These are phyloP conservation scores for Neurospora sp. DNA, from an alignment of 2,329 filamentous ascomycete genomes.

Conservation along the genomic window DNA sequence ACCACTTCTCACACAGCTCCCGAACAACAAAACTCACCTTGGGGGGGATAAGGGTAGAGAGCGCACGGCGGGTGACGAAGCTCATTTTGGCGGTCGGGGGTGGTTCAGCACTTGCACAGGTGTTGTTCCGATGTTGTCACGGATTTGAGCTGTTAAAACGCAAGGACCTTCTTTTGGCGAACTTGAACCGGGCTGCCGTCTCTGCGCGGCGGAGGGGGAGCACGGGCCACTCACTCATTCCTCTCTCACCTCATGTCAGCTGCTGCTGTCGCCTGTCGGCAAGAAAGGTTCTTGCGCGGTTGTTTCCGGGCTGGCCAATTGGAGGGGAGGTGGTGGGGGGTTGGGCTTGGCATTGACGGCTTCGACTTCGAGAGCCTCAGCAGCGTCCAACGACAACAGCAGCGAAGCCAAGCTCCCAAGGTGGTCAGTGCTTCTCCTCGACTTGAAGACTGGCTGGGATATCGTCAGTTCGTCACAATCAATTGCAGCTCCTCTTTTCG, in stretches of 20 bases:
- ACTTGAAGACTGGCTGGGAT: background rate
- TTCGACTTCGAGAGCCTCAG: conserved; percentile 6
- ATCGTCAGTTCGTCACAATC: conserved; percentile 4
- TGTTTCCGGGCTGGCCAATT: conserved; percentile 24
- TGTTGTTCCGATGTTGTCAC: conserved; percentile 8
- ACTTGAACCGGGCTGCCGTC: conserved; percentile 9
- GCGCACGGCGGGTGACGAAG: conserved; percentile 79
- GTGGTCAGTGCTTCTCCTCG: background rate
- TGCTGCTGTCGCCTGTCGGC: conserved; percentile 4
- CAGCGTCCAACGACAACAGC: conserved; percentile 1
- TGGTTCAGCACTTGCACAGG: conserved; percentile 12
- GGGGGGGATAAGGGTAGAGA: conserved; percentile 97
- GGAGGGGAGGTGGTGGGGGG: conserved; percentile 9
- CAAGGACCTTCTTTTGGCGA: conserved; percentile 2
- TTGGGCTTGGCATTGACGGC: conserved; percentile 3
- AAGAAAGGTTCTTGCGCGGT: conserved; percentile 23
- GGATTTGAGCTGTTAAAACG: conserved; percentile 19
- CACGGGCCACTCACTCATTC: background rate
- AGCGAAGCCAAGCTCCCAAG: background rate
- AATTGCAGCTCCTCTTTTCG: conserved; percentile 7
- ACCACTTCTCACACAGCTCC: background rate
- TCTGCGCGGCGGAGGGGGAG: background rate
- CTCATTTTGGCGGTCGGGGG: conserved; percentile 62
- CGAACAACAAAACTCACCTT: conserved; percentile 56
- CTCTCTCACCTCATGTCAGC: background rate